phyloP scores from a whole-genome alignment of 352 stramenopile genomes.

The Pythium graminicola region DNA sequence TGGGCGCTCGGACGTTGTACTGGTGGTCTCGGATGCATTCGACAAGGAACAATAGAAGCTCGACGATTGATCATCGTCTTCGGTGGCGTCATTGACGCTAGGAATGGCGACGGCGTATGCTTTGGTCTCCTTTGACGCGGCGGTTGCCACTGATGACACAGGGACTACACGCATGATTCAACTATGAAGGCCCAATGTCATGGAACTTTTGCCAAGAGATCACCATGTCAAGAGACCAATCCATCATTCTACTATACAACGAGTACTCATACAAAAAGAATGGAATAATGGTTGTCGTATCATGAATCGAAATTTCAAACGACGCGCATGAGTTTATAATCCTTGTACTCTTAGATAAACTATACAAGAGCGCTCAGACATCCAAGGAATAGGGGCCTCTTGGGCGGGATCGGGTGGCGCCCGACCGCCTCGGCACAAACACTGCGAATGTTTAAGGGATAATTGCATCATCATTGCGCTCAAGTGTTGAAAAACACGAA shows the following conservation, averaged over 20 bases:
- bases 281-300: constrained; percentile 31
- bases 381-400: constrained; percentile 61
- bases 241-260: neutral
- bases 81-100: neutral
- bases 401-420: constrained; percentile 48
- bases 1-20: neutral
- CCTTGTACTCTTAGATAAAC: constrained; percentile 21
- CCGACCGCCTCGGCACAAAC: constrained; percentile 67
- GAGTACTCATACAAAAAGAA: constrained; percentile 35
- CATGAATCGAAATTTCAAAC: constrained; percentile 29
- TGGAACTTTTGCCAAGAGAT: no score
- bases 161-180: constrained; percentile 7
- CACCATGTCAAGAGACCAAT: neutral
- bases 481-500: constrained; percentile 42
- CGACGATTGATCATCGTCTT: neutral
- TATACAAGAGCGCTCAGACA: constrained; percentile 31
- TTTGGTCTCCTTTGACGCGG: neutral
- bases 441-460: constrained; percentile 87
- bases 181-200: no score
- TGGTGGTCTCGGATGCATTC: neutral
- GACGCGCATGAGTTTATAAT: constrained; percentile 32
- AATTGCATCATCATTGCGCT: constrained; percentile 71
- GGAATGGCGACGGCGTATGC: no score
- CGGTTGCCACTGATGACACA: neutral
- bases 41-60: constrained; percentile 7